These are phyloP conservation scores for Pachysolen tannophilus DNA, from an alignment of 805 yeast species.

Conservation along the genomic window DNA sequence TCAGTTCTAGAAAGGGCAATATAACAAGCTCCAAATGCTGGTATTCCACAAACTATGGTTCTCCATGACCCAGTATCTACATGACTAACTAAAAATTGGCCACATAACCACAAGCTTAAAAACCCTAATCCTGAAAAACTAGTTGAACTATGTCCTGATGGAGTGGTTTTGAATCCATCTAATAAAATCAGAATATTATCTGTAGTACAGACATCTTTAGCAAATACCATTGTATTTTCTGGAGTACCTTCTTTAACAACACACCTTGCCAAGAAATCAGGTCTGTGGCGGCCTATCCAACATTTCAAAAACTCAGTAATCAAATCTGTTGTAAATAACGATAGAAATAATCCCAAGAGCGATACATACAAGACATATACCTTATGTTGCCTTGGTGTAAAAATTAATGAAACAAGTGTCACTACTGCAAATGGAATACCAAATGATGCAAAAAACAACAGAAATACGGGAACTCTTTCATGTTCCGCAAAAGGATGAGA, in stretches of 20 bases:
- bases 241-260: slow-evolving; percentile 57
- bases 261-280: slow-evolving; percentile 87
- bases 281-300: slow-evolving; percentile 85
- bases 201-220: slow-evolving; percentile 61
- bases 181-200: slow-evolving; percentile 30
- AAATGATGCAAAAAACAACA: slow-evolving; percentile 46
- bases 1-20: slow-evolving; percentile 83
- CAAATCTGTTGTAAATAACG: slow-evolving; percentile 51
- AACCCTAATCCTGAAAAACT: slow-evolving; percentile 65
- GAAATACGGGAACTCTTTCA: slow-evolving; percentile 59
- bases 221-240: slow-evolving; percentile 41
- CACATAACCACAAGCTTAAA: slow-evolving; percentile 55
- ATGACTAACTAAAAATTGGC: slow-evolving; percentile 42
- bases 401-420: slow-evolving; percentile 17
- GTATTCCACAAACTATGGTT: slow-evolving; percentile 41
- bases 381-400: slow-evolving; percentile 45
- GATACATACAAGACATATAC: slow-evolving; percentile 56
- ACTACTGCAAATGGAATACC: slow-evolving; percentile 41
- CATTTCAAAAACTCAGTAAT: slow-evolving; percentile 71
- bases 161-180: slow-evolving; percentile 79
- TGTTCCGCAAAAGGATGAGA: slow-evolving; percentile 73
- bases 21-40: slow-evolving; percentile 58
- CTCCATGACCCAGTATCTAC: slow-evolving; percentile 56
- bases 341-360: slow-evolving; percentile 53
- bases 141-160: slow-evolving; percentile 73